Conservation (phyloP, 352 stramenopile genomes). For the Pythium apleroticum region DNA sequence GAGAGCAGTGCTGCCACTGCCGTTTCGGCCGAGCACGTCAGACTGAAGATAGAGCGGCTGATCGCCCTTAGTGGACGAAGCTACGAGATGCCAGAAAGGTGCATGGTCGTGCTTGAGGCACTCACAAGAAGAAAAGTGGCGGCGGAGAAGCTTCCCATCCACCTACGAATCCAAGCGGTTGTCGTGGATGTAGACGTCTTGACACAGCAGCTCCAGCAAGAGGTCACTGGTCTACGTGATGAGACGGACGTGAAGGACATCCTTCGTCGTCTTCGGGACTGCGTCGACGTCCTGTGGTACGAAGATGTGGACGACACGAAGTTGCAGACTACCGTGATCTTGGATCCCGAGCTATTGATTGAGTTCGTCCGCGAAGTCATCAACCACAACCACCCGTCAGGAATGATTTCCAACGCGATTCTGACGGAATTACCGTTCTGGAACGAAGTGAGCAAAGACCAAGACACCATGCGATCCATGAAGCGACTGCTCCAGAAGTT, state of each 20-base stretch:
- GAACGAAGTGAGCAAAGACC: neutral
- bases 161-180: neutral
- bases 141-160: neutral
- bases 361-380: slow-evolving; percentile 14
- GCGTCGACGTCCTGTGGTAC: slow-evolving; percentile 20
- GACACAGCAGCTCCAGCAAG: neutral
- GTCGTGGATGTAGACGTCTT: neutral
- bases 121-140: neutral
- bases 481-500: slow-evolving; percentile 26
- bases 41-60: no score
- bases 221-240: neutral
- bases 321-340: slow-evolving; percentile 1
- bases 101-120: neutral
- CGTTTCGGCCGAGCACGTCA: no score
- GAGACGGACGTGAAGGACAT: neutral
- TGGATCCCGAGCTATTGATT: slow-evolving; percentile 16
- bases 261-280: slow-evolving; percentile 10
- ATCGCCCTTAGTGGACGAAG: no score
- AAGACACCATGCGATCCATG: slow-evolving; percentile 10
- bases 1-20: no score
- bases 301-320: neutral
- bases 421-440: slow-evolving; percentile 6
- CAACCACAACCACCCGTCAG: slow-evolving; percentile 1
- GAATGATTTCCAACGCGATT: neutral
- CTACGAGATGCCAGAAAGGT: slow-evolving; percentile 12